Evolutionary conservation across 2,329 filamentous ascomycete species (phyloP), one percentile per base, ranked within the genome.

Genomic region (Neofusicoccum sp.): DNA sequence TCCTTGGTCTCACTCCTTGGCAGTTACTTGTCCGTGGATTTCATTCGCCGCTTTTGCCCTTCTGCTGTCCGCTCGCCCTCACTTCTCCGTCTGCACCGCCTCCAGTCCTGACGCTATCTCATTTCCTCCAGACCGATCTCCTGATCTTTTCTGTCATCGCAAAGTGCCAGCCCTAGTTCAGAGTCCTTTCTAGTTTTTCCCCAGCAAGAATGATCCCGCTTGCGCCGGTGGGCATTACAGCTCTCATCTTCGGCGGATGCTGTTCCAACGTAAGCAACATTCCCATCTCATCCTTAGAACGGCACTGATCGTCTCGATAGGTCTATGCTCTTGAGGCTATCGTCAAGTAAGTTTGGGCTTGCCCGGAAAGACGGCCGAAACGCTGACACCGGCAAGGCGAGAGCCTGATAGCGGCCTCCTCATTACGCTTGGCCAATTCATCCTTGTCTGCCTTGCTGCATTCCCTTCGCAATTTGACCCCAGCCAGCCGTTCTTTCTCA

Each of bases 251-350:
- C 76, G 95, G 95, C 58, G 95, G 95, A 34, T 97, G 93, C 74
- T 97, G 93, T 79, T 92, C 92, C 39, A 97, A 97, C 83, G 93
- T 93, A 81, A 78, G 87, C 78, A 29, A 37, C 16, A 11, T 22
- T 11, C 7, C 36, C 7, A 12, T 6, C 3, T 14, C 5, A 2
- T n/a, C 2, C 16, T 8, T n/a, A 34, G 9, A 44, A 29, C 6
- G 31, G 48, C n/a, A 9, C 36, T 39, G 47, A 11, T 41, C 14
- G 7, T 43, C 45, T 36, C 9, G 31, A 12, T 66, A 96, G 89
- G 92, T 97, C n/a, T 98, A 96, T 78, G 92, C 94, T 44, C 84
- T 99, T 63, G 95, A 99, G 78, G 91, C 92, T 50, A 96, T 98
- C 70, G 88, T 99, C 74, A 96, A 95, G 91, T 95, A 80, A 85